phyloP scores from a whole-genome alignment of 192 early-diverging fungal genomes.

The Haplosporangium gracile region DNA sequence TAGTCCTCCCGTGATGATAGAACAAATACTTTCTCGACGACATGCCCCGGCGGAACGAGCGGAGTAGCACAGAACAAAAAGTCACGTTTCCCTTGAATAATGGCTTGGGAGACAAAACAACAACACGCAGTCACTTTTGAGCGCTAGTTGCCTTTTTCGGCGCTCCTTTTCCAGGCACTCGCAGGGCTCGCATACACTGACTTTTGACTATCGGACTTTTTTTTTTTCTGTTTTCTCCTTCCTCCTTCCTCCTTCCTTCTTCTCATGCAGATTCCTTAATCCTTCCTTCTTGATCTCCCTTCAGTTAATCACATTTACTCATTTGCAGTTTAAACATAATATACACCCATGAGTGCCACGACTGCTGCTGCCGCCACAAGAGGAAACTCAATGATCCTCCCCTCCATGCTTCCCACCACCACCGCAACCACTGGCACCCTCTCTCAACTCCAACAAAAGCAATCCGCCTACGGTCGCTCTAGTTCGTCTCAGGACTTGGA shows the following conservation, averaged over 20 bases:
- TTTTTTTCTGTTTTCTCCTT: background rate
- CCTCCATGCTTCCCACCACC: conserved; percentile 48
- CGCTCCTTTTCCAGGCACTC: background rate
- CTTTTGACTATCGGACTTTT: background rate
- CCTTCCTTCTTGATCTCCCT: background rate
- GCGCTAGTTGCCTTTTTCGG: background rate
- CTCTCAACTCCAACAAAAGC: conserved; percentile 23
- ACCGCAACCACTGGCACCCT: conserved; percentile 46
- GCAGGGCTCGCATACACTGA: too few species aligned
- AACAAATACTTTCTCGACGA: background rate
- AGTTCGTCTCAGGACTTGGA: conserved; percentile 10
- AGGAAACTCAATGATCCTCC: conserved; percentile 42
- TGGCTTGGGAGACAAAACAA: background rate
- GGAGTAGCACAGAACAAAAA: background rate
- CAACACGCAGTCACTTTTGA: background rate
- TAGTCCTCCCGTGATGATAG: background rate
- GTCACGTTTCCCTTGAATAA: background rate
- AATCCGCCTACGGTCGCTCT: conserved; percentile 5
- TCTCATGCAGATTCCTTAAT: background rate
- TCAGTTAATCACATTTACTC: background rate
- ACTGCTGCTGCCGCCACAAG: conserved; percentile 52
- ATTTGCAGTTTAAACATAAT: background rate
- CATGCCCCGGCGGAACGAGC: background rate
- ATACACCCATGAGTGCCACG: conserved; percentile 44
- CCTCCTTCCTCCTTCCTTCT: background rate